phyloP scores from a whole-genome alignment of 164 flowering plant genomes.

The Protea cynaroides region DNA sequence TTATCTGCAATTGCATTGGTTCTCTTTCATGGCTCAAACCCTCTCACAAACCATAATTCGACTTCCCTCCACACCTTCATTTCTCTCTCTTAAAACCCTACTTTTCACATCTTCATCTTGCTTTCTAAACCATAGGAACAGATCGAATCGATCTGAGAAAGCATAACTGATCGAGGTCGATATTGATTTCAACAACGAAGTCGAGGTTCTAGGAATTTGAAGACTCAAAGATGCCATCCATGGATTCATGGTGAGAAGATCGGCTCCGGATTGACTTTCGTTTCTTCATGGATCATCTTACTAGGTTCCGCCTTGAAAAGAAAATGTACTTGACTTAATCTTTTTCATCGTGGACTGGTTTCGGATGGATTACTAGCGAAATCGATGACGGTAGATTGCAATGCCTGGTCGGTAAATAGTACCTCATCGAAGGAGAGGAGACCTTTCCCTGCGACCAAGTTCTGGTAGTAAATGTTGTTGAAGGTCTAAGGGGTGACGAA shows the following conservation, averaged over 20 bases:
- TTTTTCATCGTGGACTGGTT: too few species aligned
- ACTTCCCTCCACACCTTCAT: not conserved
- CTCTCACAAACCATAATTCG: not conserved
- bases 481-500: conserved; percentile 47
- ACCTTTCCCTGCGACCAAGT: too few species aligned
- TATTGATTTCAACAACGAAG: not conserved
- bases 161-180: not conserved
- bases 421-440: too few species aligned
- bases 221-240: too few species aligned
- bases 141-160: not conserved
- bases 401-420: too few species aligned
- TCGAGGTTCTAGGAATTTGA: conserved; percentile 7
- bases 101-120: not conserved
- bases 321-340: too few species aligned
- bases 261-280: conserved; percentile 29
- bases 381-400: too few species aligned
- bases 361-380: too few species aligned
- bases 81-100: not conserved
- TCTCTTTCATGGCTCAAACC: not conserved
- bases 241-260: conserved; percentile 15
- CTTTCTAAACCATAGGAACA: not conserved
- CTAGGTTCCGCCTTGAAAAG: conserved; percentile 27
- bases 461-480: conserved; percentile 59
- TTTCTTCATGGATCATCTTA: conserved; percentile 26
- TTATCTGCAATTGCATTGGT: too few species aligned